Conservation (phyloP, 441 rosid genomes). For the Euphorbia corollata region DNA sequence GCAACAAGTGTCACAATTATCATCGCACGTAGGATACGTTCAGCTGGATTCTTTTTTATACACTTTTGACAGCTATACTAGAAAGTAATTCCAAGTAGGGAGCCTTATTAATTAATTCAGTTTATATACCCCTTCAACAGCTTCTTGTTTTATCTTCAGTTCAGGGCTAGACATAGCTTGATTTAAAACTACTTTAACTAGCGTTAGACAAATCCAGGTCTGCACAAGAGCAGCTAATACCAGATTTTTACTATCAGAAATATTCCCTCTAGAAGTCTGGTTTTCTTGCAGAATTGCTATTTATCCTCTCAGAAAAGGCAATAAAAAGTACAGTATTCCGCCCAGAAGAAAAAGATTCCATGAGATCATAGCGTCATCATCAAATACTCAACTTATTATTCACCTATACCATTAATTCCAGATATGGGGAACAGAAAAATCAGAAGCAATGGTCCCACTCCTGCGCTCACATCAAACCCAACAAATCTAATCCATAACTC, state of each 20-base stretch:
- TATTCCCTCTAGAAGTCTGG: constrained; percentile 10
- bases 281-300: constrained; percentile 18
- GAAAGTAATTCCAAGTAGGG: not conserved
- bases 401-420: constrained; percentile 33
- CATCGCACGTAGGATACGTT: not conserved
- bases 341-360: constrained; percentile 31
- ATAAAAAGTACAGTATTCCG: constrained; percentile 22
- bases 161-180: not conserved
- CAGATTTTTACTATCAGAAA: constrained; percentile 15
- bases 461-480: constrained; percentile 27
- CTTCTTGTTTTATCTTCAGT: no score
- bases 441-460: constrained; percentile 43
- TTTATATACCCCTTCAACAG: not conserved
- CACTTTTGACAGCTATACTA: not conserved
- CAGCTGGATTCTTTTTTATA: not conserved
- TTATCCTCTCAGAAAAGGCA: constrained; percentile 21
- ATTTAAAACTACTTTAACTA: constrained; percentile 12
- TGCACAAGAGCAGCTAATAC: constrained; percentile 17
- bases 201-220: constrained; percentile 18
- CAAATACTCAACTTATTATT: constrained; percentile 21
- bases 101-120: not conserved
- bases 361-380: constrained; percentile 26
- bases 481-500: constrained; percentile 24
- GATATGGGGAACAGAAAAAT: constrained; percentile 31
- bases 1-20: no score